These are phyloP conservation scores for Dictyostelium intermedium DNA, from an alignment of 78 protist genomes.

Conservation along the genomic window DNA sequence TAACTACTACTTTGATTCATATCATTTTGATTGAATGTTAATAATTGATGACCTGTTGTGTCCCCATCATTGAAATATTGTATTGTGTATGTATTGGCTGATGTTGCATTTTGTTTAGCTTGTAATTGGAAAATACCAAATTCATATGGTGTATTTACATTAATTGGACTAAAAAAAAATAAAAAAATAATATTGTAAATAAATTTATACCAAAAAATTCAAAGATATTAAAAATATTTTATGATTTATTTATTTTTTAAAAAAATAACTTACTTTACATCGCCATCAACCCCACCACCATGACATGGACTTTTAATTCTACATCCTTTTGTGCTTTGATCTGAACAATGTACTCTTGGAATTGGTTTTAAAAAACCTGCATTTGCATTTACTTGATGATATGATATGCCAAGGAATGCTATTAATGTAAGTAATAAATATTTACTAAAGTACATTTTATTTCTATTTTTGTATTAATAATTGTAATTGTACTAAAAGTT, in stretches of 20 bases:
- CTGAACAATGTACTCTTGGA: constrained; percentile 25
- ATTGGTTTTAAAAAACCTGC: constrained; percentile 51
- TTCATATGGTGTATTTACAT: neutral
- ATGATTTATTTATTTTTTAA: too few relatives aligned
- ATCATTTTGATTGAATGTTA: constrained; percentile 71
- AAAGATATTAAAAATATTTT: too few relatives aligned
- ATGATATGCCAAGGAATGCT: neutral
- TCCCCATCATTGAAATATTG: constrained; percentile 31
- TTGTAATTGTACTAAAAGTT: neutral
- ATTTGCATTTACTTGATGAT: neutral
- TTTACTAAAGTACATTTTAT: neutral
- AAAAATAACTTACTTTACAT: constrained; percentile 51
- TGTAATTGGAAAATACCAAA: constrained; percentile 27
- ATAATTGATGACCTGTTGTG: constrained; percentile 32
- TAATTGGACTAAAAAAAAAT: constrained; percentile 9
- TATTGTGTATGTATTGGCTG: constrained; percentile 44
- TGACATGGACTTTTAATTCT: neutral
- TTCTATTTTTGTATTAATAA: neutral
- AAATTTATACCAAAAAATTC: too few relatives aligned
- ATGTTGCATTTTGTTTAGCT: neutral
- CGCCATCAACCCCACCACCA: neutral
- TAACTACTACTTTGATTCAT: constrained; percentile 6
- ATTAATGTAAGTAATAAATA: neutral
- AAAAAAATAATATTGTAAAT: neutral
- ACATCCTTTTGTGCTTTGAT: neutral